Base-by-base conservation (phyloP, 306 rosid genomes). In the Quercus alba region DNA sequence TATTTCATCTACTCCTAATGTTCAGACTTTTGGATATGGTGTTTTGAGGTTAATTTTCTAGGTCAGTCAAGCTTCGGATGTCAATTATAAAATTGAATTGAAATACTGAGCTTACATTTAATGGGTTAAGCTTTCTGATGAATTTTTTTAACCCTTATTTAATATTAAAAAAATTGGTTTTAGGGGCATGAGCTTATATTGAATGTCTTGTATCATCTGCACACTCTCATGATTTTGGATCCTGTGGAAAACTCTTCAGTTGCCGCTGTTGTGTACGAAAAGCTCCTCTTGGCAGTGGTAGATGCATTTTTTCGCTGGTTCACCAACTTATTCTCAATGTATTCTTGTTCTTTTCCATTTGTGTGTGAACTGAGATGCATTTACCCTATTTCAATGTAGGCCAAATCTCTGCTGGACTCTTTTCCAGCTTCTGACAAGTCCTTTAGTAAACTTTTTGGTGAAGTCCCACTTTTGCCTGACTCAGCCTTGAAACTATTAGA, bases 391-490 rank as follows among this genome's bases (percentile, higher is more conserved):
- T 79, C 63, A 35, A 41, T 89, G 87, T 72, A 95, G 99, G 93
- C 91, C 75, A 90, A 91, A 75, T 86, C 90, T 31, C 78, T 95
- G 81, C 88, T 95, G 81, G 98, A 89, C 70, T 88, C 93, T 76
- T 91, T 93, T 81, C 97, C 98, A 51, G 96, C 98, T 57, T 90
- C 98, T 73, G 99, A 93, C 84, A 95, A 91, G 87, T 90, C 99
- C 35, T 95, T 93, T 82, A 93, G 99, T 82, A 89, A 91, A 83
- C 97, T 95, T 82, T 95, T 95, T 74, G 94, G 98, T 38, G 99
- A 95, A 89, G 99, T 89, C 68, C 99, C 99, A 56, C 69, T 83
- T 87, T 82, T 95, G 82, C 96, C 99, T 0, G 89, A 93, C 77
- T 91, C 99, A 12, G 83, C 86, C 56, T 81, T 91, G 89, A 86